Evolutionary conservation across 2,329 filamentous ascomycete species (phyloP), one percentile per base, ranked within the genome.

Genomic region (Cytospora paraplurivora): DNA sequence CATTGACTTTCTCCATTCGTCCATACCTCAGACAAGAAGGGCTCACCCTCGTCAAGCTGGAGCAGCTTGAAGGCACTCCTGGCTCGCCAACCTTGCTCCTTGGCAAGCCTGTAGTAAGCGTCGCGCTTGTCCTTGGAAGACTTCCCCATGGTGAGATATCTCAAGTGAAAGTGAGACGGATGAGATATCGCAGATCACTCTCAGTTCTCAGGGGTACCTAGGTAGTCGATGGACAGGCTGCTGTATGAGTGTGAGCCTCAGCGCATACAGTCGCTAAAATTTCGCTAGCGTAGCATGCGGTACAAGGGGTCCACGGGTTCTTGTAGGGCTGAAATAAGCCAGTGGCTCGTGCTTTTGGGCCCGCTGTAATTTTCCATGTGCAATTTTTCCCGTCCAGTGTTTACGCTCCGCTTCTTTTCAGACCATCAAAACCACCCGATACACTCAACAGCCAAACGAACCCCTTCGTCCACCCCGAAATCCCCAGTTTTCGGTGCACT

Each of bases 61-160:
- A 99, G 87, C 32, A 99, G 86, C 78, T 99, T 99, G 81, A 97
- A 99, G 10, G 95, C 95, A 69, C 93, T 97, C 63, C 95, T 86
- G 34, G 95, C 95, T 41, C 95, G 91, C 94, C 95, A 99, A 68
- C 96, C 96, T 81, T 99, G 95, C 77, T 99, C 95, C 79, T 99
- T 99, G 19, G 95, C 95, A 10, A 99, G 90, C 60, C 95, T 87
- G 74, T 99, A 99, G 79, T 99, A 99, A 53, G 93, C 93, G 76
- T 99, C 95, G 59, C 95, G 91, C 79, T 99, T 99, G 74, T 99
- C 95, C 77, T 99, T 99, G 55, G 94, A 98, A 1, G 95, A 97
- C 76, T 98, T 98, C 1, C 93, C 93, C 93, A 97, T 96, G 35
- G 41, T 47, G 7, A 47, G 10, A 21, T 12, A 47, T 4, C 7